Evolutionary conservation across 2,329 filamentous ascomycete genomes (phyloP).

Genomic region (Calycina herbarum): DNA sequence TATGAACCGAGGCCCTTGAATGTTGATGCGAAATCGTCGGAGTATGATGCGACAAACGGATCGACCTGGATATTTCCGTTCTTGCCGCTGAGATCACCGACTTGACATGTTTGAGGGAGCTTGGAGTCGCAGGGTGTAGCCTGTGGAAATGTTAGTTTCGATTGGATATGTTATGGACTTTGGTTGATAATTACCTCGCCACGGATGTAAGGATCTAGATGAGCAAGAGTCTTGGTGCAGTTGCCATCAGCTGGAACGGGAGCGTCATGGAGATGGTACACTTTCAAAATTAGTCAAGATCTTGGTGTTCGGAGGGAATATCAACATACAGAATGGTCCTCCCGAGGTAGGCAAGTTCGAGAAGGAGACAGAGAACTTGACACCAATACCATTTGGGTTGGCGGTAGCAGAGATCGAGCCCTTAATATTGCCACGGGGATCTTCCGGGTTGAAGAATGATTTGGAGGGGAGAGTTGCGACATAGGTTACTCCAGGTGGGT

Average conservation of each 20-base stretch:
- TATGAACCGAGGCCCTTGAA: constrained; percentile 52
- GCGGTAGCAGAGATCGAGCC: constrained; percentile 51
- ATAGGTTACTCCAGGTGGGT: constrained; percentile 56
- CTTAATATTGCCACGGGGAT: constrained; percentile 54
- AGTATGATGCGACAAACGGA: constrained; percentile 51
- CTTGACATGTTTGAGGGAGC: constrained; percentile 66
- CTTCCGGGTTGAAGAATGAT: constrained; percentile 47
- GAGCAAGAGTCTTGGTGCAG: constrained; percentile 66
- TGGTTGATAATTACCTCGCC: constrained; percentile 41
- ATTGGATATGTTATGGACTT: neutral
- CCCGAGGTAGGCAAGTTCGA: constrained; percentile 57
- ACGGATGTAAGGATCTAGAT: constrained; percentile 70
- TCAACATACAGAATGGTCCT: constrained; percentile 59
- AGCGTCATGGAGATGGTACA: constrained; percentile 70
- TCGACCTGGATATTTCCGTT: constrained; percentile 59
- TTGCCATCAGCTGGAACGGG: constrained; percentile 67
- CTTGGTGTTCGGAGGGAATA: neutral
- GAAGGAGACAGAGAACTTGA: constrained; percentile 56
- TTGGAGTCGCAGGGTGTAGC: constrained; percentile 57
- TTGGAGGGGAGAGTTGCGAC: constrained; percentile 52
- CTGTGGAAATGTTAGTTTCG: constrained; percentile 42
- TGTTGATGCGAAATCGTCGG: constrained; percentile 60
- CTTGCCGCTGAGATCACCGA: constrained; percentile 77
- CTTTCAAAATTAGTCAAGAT: constrained; percentile 41
- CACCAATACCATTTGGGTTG: constrained; percentile 52